Evolutionary conservation across 116 monocot genomes (phyloP), one percentile per base, ranked within the genome.

Genomic region (Trichopus zeylanicus): DNA sequence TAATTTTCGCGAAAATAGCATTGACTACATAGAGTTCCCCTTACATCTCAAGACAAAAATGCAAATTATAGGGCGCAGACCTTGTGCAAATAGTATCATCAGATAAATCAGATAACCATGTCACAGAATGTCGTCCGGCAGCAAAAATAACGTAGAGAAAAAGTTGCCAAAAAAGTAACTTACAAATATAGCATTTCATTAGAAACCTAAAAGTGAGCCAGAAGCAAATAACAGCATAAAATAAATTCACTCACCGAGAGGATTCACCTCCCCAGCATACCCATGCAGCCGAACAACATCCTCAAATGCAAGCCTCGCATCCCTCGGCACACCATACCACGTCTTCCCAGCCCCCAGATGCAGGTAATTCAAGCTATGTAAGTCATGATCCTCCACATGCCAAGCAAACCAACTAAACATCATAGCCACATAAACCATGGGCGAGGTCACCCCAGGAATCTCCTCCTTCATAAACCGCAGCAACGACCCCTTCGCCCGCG

Each of bases 351-450:
- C 75, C 18, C 98, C 98, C 47, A 78, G 64, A 57, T 98, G 98
- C 78, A 98, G 54, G 53, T 91, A 98, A 68, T 98, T 91, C 73
- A 98, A 56, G 67, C 98, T 88, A 60, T 98, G 91, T 24, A 98
- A 72, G 51, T 98, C 98, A 66, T 98, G 98, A 48, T 98, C 98
- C 69, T 98, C 92, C n/a, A 88, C 87, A 73, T 91, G 87, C 98
- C 98, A 98, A 5, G 98, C 98, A 56, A 88, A 98, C 98, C 98
- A 98, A 49, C 98, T 98, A 53, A 88, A 98, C 82, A 98, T 77
- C 85, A 87, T 91, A 5, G 81, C 98, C 10, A 98, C 73, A 55
- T 98, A 91, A 13, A 98, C 70, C 91, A 98, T 88, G 3, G 98
- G 98, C 34, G 92, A 85, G 7, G 91, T 91, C 34, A 98, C 98